Base-by-base conservation (phyloP, 805 yeast genomes). In the Metschnikowia orientalis region DNA sequence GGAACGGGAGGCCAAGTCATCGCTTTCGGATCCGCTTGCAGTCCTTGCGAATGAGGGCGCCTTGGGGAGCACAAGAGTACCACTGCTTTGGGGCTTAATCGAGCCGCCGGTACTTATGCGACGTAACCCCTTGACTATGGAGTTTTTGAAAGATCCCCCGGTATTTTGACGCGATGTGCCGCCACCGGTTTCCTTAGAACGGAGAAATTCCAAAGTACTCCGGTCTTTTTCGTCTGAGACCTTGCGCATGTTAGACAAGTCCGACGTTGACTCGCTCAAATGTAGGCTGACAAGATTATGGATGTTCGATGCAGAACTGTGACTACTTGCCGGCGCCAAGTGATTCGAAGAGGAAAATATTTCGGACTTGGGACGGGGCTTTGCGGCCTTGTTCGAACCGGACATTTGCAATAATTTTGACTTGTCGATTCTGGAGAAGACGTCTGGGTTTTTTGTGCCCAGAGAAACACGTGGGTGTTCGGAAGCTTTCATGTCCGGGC, bases 401-500 rank as follows among this genome's bases (percentile, higher is more conserved):
- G 33, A 28, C 37, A 42, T 40, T 13, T 30, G 40, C 18, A 53
- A 42, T 17, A 63, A 30, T 40, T 59, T 64, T 6, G 67, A 44
- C 42, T 57, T 66, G 34, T 69, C 73, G 21, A 70, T 59, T 4
- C 56, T 35, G 3, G 72, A 57, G 42, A 69, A 69, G 12, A 72
- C 73, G 42, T 69, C 75, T 4, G 42, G 14, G 15, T 32, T 21
- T 8, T 21, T 8, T 19, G 5, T 26, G 8, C n/a, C 11, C 8
- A 16, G 20, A 5, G 35, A 26, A 6, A 15, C 18, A 10, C 23
- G n/a, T n/a, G n/a, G n/a, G n/a, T n/a, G n/a, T n/a, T n/a, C n/a
- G n/a, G n/a, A n/a, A n/a, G n/a, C 26, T 17, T 29, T 29, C 9
- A 15, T 11, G 11, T 22, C 26, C 8, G 32, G n/a, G n/a, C 17